phyloP scores from a whole-genome alignment of 2,329 filamentous ascomycete species.

The Penicillium sclerotigenum region DNA sequence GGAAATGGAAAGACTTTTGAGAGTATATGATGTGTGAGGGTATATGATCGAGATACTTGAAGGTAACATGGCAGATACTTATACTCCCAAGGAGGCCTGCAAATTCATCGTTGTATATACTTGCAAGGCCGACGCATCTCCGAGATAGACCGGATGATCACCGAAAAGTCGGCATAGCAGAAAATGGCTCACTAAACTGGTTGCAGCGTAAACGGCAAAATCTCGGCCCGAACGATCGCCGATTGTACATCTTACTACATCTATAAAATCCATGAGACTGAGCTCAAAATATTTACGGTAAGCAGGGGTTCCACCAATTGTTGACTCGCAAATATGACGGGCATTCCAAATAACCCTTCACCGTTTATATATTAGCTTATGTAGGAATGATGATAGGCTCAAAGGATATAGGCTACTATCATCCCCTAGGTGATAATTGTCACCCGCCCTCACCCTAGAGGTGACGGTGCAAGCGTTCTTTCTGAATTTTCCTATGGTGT shows the following conservation, averaged over 20 bases:
- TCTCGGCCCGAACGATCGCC: background rate
- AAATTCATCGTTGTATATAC: background rate
- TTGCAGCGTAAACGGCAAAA: background rate
- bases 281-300: background rate
- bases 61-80: slow-evolving; percentile 5
- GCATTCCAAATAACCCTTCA: background rate
- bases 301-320: background rate
- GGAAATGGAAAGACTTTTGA: background rate
- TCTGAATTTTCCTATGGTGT: background rate
- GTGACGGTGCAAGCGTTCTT: background rate
- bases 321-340: background rate
- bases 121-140: slow-evolving; percentile 17
- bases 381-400: background rate
- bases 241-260: background rate
- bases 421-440: background rate
- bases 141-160: slow-evolving; percentile 12
- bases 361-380: no score
- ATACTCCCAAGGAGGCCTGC: slow-evolving; percentile 3
- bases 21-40: background rate
- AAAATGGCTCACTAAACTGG: background rate
- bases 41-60: background rate
- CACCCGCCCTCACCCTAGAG: background rate
- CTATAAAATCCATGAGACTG: background rate
- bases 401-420: background rate
- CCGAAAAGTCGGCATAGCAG: background rate